Conservation (phyloP, 2,329 filamentous ascomycete genomes). For the Byssochlamys sp. region DNA sequence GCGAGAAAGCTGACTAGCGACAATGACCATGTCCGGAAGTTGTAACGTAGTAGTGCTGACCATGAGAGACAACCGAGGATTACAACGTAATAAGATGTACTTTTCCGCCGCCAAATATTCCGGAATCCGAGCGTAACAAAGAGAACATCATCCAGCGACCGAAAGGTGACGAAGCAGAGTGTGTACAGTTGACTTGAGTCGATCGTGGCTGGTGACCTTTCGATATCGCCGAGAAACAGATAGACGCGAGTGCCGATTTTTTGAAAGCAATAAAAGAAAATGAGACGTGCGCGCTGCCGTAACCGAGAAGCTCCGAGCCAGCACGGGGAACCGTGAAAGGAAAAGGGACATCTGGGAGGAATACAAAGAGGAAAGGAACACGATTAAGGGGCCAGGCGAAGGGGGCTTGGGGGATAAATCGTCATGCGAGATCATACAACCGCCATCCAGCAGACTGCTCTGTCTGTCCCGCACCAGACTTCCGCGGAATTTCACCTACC, state of each 20-base stretch:
- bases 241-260: slow-evolving; percentile 25
- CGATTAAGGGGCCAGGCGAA: slow-evolving; percentile 4
- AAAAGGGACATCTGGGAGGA: slow-evolving; percentile 26
- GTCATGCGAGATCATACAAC: slow-evolving; percentile 9
- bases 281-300: slow-evolving; percentile 28
- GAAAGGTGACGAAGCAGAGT: slow-evolving; percentile 25
- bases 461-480: slow-evolving; percentile 3
- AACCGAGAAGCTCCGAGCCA: slow-evolving; percentile 27
- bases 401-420: slow-evolving; percentile 9
- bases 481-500: slow-evolving; percentile 27
- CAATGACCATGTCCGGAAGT: slow-evolving; percentile 30
- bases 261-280: slow-evolving; percentile 21
- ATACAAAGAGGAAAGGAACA: slow-evolving; percentile 21
- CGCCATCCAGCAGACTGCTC: slow-evolving; percentile 5
- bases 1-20: slow-evolving; percentile 34
- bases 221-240: slow-evolving; percentile 26
- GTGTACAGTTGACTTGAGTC: slow-evolving; percentile 21
- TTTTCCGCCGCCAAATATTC: slow-evolving; percentile 34
- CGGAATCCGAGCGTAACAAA: slow-evolving; percentile 28
- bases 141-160: slow-evolving; percentile 30
- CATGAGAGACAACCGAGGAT: slow-evolving; percentile 36
- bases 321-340: slow-evolving; percentile 12
- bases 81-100: slow-evolving; percentile 33
- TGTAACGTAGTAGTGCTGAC: slow-evolving; percentile 32
- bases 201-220: slow-evolving; percentile 25